Evolutionary conservation across 2,329 filamentous ascomycete genomes (phyloP).

Genomic region (Curvularia sp.): DNA sequence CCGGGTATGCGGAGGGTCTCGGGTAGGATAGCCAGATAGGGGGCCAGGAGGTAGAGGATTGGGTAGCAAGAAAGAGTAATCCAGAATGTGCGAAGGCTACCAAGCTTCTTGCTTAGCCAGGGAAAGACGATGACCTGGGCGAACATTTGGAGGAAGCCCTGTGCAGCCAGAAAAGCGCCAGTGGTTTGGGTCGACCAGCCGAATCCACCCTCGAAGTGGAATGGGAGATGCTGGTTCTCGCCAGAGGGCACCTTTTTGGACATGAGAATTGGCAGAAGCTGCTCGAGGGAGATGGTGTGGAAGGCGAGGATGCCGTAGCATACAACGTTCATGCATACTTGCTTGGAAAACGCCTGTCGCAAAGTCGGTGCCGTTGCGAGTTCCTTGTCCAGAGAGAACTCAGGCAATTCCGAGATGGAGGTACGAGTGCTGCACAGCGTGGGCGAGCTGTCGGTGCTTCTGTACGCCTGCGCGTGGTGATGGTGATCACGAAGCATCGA

Average conservation of each 20-base stretch:
- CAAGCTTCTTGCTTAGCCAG: slow-evolving; percentile 74
- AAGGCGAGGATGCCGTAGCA: slow-evolving; percentile 93
- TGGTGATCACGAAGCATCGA: slow-evolving; percentile 62
- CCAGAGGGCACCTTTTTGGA: slow-evolving; percentile 68
- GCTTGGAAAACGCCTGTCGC: slow-evolving; percentile 76
- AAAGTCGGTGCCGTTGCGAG: slow-evolving; percentile 31
- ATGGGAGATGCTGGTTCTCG: slow-evolving; percentile 69
- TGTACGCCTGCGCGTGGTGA: slow-evolving; percentile 66
- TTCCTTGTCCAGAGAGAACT: slow-evolving; percentile 45
- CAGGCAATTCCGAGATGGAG: slow-evolving; percentile 44
- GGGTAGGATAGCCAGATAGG: slow-evolving; percentile 87
- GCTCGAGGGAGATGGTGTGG: slow-evolving; percentile 96
- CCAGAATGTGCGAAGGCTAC: slow-evolving; percentile 81
- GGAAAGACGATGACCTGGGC: slow-evolving; percentile 87
- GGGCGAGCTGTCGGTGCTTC: slow-evolving; percentile 64
- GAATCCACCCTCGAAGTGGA: slow-evolving; percentile 89
- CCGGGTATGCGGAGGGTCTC: slow-evolving; percentile 72
- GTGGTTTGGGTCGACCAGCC: slow-evolving; percentile 82
- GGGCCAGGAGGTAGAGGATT: slow-evolving; percentile 82
- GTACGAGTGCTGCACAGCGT: slow-evolving; percentile 52
- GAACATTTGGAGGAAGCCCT: slow-evolving; percentile 88
- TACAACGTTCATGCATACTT: slow-evolving; percentile 85
- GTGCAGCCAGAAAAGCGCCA: slow-evolving; percentile 84
- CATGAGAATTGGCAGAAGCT: slow-evolving; percentile 90
- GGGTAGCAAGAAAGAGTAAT: slow-evolving; percentile 84